Evolutionary conservation across 2,329 filamentous ascomycete genomes (phyloP), one percentile per base, ranked within the genome.

Genomic region (Trichoderma simmonsii): DNA sequence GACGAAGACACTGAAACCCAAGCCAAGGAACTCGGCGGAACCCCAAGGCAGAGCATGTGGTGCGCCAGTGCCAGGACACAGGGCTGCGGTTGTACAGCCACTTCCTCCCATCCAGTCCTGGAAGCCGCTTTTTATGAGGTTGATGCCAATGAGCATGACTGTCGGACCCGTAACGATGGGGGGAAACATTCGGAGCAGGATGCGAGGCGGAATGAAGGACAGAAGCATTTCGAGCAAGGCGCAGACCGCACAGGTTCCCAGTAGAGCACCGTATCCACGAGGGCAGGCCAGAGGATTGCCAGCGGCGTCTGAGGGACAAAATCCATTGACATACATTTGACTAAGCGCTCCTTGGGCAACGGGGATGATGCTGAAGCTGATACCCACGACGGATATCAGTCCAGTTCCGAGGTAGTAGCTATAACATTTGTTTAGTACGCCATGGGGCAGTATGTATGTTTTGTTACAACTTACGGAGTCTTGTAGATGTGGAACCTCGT

Each of bases 361-460:
- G 3, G 80, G 79, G 18, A 81, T 80, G 14, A 78, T 78, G 34
- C 75, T 79, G 60, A 81, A 81, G 15, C 78, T 80, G 54, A 81
- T 78, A 78, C 95, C 95, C 0, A 92, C 93, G 18, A 93, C 93
- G 0, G 91, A 93, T 72, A 96, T 90, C 28, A 96, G 82, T 3
- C 93, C 93, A 0, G 93, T 96, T 12, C 93, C 92, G 72, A 94
- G 82, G 74, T 89, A 93, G 79, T 94, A 94, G 3, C 90, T 91
- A 48, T 11, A 28, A 28, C 2, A 18, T 9, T 57, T 21, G n/a
- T 28, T 30, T 7, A 43, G 59, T 60, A 43, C 7, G 9, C 12
- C 32, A 30, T 63, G n/a, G 3, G 26, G 7, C 39, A 28, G 56
- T 18, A 9, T 48, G 15, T 1, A 48, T 28, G 36, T 21, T n/a